Base-by-base conservation (phyloP, 1,139 yeast species). In the Blastobotrys buckinghamii region DNA sequence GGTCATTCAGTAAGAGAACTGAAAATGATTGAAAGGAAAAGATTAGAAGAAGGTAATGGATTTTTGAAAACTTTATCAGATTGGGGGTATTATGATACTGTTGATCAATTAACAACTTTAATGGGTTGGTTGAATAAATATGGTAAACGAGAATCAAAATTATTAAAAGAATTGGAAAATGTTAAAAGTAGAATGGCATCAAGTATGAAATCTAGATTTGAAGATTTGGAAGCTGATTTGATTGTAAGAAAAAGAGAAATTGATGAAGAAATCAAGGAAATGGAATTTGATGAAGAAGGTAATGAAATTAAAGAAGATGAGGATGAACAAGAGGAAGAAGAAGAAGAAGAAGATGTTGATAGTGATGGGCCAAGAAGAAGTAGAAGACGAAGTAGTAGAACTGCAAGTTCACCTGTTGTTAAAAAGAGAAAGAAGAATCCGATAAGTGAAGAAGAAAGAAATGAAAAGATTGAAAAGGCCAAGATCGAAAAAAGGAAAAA, bases 61-160 rank as follows among this genome's bases (percentile, higher is more conserved):
- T 76, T 80, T 12, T 62, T 84, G 33, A 57, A 78, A 20, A 68
- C 74, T 24, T 75, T 80, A 6, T 58, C 68, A 8, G 75, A 76
- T 41, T 88, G 96, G 92, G 79, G 88, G 57, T 82, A 65, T 59
- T 86, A 76, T 58, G 96, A 89, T 53, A 69, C 66, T 1, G 74
- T 77, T 1, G 78, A 75, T 10, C 84, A 85, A 48, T 65, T 90
- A 33, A 77, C 75, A 1, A 63, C 62, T n/a, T 65, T 92, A 29
- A 55, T 82, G 7, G 62, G 68, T 12, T 85, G 95, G 88, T 72
- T 90, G 48, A 81, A 84, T 59, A 82, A 79, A 7, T 78, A 82
- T 75, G 97, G 97, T 2, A 71, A 70, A 47, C 73, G 96, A 42
- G 98, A 92, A 62, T 73, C 81, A 9, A 73, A 70, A 37, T 72